Conservation (phyloP, 1,284 basidiomycete genomes). For the Papiliotrema nemorosa region DNA sequence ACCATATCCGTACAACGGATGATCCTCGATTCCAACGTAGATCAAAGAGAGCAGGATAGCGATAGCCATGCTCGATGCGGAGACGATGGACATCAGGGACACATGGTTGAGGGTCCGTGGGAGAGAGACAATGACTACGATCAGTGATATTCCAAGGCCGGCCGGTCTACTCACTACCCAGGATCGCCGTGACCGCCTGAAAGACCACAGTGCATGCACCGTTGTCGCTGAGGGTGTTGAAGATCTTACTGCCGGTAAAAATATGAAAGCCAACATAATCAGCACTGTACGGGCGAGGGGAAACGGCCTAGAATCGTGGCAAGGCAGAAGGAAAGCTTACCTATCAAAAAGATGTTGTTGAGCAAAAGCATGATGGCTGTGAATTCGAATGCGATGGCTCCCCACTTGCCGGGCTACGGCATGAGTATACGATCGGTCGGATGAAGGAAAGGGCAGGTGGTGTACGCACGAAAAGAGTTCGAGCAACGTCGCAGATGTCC, state of each 20-base stretch:
- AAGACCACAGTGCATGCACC: conserved; percentile 59
- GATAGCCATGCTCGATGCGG: conserved; percentile 58
- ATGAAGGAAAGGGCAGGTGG: not conserved
- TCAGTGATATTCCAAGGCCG: conserved; percentile 15
- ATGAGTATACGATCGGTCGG: not conserved
- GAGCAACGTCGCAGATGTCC: conserved; percentile 65
- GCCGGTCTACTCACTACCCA: conserved; percentile 31
- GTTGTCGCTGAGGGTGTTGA: conserved; percentile 62
- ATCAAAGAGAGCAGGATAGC: conserved; percentile 58
- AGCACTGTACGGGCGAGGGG: conserved; percentile 46
- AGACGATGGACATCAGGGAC: conserved; percentile 44
- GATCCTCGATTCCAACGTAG: conserved; percentile 55
- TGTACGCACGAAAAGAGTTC: conserved; percentile 48
- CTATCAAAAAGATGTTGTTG: conserved; percentile 48
- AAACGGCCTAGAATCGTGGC: conserved; percentile 49
- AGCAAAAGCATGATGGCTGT: conserved; percentile 38
- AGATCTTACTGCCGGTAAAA: conserved; percentile 23
- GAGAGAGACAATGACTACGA: conserved; percentile 55
- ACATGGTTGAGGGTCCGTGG: conserved; percentile 58
- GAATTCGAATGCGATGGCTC: conserved; percentile 33
- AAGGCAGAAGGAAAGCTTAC: too few relatives aligned
- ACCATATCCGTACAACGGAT: conserved; percentile 40
- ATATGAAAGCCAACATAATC: conserved; percentile 22
- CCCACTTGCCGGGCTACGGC: not conserved
- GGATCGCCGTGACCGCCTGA: conserved; percentile 52